Evolutionary conservation across 2,329 filamentous ascomycete species (phyloP).

Genomic region (Verticillium nonalfalfae): DNA sequence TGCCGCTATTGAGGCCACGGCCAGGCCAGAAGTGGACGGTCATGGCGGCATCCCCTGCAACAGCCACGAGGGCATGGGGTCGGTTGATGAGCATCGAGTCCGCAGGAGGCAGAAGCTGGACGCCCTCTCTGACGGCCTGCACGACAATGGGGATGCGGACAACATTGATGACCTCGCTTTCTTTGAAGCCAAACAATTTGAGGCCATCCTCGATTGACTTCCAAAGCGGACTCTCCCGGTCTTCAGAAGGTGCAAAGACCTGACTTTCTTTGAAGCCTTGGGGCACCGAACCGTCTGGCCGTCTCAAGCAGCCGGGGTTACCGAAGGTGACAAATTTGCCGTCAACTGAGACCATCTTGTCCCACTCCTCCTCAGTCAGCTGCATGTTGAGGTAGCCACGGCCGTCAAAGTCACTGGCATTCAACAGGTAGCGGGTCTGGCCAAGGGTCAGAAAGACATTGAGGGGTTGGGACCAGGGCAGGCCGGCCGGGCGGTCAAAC

Average conservation of each 20-base stretch:
- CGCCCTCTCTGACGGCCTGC: constrained; percentile 23
- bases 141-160: constrained; percentile 28
- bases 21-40: constrained; percentile 30
- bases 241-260: constrained; percentile 24
- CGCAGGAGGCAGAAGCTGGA: constrained; percentile 17
- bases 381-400: constrained; percentile 29
- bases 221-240: constrained; percentile 21
- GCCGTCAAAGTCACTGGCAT: constrained; percentile 25
- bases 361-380: constrained; percentile 26
- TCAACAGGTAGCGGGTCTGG: constrained; percentile 27
- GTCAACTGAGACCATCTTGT: constrained; percentile 23
- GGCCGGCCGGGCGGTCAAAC: constrained; percentile 22
- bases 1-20: constrained; percentile 26
- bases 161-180: constrained; percentile 26
- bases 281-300: constrained; percentile 19
- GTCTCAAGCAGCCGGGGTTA: constrained; percentile 21
- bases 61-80: constrained; percentile 23
- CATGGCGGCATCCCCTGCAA: constrained; percentile 28
- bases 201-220: constrained; percentile 25
- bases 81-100: constrained; percentile 18
- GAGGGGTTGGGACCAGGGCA: constrained; percentile 26
- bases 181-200: constrained; percentile 28
- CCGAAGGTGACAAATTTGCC: constrained; percentile 25
- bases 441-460: constrained; percentile 29
- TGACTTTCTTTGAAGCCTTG: constrained; percentile 20